Conservation (phyloP, 208 protist genomes). For the Acanthamoeba culbertsoni region DNA sequence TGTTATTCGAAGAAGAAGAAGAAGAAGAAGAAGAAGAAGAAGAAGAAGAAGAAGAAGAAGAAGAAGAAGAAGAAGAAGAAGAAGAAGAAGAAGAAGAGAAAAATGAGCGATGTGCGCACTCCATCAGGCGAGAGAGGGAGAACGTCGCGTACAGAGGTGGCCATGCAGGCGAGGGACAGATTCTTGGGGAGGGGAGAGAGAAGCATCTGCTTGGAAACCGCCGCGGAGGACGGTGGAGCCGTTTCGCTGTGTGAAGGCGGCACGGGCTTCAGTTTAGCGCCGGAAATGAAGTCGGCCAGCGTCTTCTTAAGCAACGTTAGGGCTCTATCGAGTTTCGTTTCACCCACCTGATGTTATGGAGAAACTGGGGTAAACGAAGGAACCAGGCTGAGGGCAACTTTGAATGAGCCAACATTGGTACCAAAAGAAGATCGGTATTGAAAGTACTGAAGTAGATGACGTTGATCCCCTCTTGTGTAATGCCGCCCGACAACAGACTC, state of each 20-base stretch:
- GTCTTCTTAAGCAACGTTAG: background rate
- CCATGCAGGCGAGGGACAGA: slow-evolving; percentile 1
- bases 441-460: slow-evolving; percentile 57
- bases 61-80: background rate
- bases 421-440: slow-evolving; percentile 42
- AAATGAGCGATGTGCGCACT: background rate
- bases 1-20: background rate
- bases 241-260: background rate
- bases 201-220: slow-evolving; percentile 19
- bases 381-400: background rate
- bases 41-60: background rate
- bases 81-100: background rate
- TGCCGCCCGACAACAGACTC: slow-evolving; percentile 28
- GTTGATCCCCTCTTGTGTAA: slow-evolving; percentile 43
- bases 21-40: background rate
- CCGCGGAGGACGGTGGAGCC: background rate
- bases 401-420: background rate
- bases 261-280: background rate
- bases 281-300: background rate
- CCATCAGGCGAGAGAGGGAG: too few relatives aligned
- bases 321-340: background rate
- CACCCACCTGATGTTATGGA: background rate
- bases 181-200: slow-evolving; percentile 29
- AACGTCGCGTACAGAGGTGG: background rate
- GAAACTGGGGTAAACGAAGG: background rate